Evolutionary conservation across 169 alveolate genomes (phyloP).

Genomic region (Cystoisospora suis): DNA sequence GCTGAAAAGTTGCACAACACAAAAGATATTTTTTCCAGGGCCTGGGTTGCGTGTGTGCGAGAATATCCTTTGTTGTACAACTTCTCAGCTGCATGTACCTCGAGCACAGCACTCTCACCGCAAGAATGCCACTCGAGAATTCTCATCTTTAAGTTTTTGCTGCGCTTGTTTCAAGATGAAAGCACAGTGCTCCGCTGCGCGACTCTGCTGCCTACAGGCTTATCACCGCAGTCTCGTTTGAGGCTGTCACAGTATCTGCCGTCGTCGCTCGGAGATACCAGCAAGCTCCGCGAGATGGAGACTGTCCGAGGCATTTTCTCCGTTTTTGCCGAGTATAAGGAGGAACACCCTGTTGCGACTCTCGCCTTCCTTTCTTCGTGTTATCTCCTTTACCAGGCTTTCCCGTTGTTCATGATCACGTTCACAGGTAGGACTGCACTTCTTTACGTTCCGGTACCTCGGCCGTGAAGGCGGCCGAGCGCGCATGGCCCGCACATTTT

Average conservation of each 20-base stretch:
- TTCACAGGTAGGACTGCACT: slow-evolving; percentile 3
- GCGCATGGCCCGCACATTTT: no score
- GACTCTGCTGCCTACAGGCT: not conserved
- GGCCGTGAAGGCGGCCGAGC: no score
- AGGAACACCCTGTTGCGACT: slow-evolving; percentile 12
- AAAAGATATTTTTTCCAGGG: no score
- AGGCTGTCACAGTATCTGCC: not conserved
- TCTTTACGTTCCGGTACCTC: no score
- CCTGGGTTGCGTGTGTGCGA: no score
- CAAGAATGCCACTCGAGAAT: no score
- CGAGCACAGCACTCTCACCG: no score
- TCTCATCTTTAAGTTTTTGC: not conserved
- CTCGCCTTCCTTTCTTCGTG: slow-evolving; percentile 5
- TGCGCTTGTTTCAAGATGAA: not conserved
- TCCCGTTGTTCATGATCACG: slow-evolving; percentile 21
- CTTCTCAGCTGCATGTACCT: no score
- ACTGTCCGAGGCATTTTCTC: slow-evolving; percentile 15
- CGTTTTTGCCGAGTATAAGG: slow-evolving; percentile 31
- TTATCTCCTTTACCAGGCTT: slow-evolving; percentile 33
- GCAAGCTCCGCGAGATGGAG: slow-evolving; percentile 14
- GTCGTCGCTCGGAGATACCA: not conserved
- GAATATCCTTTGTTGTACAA: no score
- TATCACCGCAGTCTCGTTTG: not conserved
- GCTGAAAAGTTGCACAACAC: no score
- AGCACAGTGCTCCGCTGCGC: no score